These are phyloP conservation scores for Alliaria petiolata DNA, from an alignment of 345 rosid genomes.

Conservation along the genomic window DNA sequence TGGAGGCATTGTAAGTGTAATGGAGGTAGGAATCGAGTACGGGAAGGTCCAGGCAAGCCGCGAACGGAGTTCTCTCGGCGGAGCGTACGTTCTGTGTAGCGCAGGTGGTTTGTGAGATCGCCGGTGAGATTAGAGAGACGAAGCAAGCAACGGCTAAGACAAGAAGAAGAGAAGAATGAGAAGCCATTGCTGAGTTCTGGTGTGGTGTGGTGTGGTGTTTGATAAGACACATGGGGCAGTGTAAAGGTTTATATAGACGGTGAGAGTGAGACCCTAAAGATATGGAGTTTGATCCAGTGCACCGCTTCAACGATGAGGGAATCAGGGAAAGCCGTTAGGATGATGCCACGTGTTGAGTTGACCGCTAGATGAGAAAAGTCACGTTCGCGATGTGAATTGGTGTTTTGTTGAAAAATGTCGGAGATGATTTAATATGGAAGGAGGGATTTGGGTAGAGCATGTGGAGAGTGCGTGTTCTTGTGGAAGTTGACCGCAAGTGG, in stretches of 20 bases:
- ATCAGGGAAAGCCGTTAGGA: background rate
- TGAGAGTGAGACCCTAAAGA: background rate
- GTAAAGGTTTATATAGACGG: slow-evolving; percentile 18
- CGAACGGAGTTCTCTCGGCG: slow-evolving; percentile 26
- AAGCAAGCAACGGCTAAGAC: slow-evolving; percentile 21
- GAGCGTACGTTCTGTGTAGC: slow-evolving; percentile 41
- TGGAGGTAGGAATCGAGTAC: slow-evolving; percentile 53
- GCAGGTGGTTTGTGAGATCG: slow-evolving; percentile 49
- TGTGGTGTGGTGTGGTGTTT: background rate
- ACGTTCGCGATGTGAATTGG: slow-evolving; percentile 17
- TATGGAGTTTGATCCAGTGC: slow-evolving; percentile 15
- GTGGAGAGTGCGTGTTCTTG: slow-evolving; percentile 32
- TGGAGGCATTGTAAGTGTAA: slow-evolving; percentile 59
- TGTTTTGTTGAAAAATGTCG: background rate
- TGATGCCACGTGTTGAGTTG: slow-evolving; percentile 30
- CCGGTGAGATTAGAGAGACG: slow-evolving; percentile 37
- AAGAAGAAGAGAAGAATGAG: background rate
- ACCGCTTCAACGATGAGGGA: background rate
- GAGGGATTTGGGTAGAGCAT: slow-evolving; percentile 23
- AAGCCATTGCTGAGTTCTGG: slow-evolving; percentile 5
- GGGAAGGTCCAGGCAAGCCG: slow-evolving; percentile 51
- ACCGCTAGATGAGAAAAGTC: background rate
- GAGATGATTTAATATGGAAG: background rate
- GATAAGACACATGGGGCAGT: background rate
- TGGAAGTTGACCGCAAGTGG: slow-evolving; percentile 27